Evolutionary conservation across 805 yeast genomes (phyloP).

Genomic region (Myxozyma monticola): DNA sequence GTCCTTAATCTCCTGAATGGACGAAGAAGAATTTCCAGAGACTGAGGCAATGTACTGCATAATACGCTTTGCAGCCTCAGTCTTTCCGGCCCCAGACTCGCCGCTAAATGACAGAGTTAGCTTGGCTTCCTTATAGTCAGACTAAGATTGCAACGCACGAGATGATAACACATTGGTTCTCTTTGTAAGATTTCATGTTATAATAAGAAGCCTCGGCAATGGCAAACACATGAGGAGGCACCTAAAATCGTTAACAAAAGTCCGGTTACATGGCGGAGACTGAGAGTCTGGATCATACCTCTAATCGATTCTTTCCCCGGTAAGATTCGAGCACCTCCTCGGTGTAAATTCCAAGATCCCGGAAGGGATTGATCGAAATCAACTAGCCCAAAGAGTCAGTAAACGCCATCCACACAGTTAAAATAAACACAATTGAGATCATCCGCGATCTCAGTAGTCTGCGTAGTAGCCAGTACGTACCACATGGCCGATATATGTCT

Average conservation of each 20-base stretch:
- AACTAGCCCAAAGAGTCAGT: conserved; percentile 40
- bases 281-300: conserved; percentile 44
- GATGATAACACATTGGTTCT: conserved; percentile 94
- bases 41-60: conserved; percentile 87
- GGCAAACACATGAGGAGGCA: conserved; percentile 95
- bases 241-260: too few relatives aligned
- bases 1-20: conserved; percentile 85
- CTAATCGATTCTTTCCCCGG: conserved; percentile 88
- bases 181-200: conserved; percentile 89
- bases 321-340: conserved; percentile 71
- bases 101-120: conserved; percentile 56
- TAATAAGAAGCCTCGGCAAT: conserved; percentile 97
- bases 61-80: conserved; percentile 94
- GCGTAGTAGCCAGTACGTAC: conserved; percentile 32
- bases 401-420: neutral
- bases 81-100: conserved; percentile 98
- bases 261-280: neutral
- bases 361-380: conserved; percentile 94
- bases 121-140: too few relatives aligned
- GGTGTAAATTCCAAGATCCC: conserved; percentile 94
- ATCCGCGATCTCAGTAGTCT: neutral
- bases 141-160: conserved; percentile 22
- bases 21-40: conserved; percentile 63
- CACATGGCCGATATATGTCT: conserved; percentile 43
- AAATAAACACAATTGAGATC: neutral